These are phyloP conservation scores for Suillus tomentosus DNA, from an alignment of 768 basidiomycete genomes.

Conservation along the genomic window DNA sequence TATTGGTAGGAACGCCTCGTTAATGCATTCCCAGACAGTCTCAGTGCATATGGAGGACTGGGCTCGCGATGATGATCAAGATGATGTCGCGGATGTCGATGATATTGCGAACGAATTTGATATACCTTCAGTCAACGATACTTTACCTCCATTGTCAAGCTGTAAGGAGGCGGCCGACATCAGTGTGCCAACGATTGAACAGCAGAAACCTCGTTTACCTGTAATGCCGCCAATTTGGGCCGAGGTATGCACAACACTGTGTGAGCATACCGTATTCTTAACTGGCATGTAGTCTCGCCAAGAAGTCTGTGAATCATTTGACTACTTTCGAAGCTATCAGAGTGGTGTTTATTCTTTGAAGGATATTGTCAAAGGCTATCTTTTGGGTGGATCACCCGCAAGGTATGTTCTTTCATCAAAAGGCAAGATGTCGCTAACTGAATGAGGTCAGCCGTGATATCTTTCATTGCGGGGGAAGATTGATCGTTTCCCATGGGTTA, in stretches of 20 bases:
- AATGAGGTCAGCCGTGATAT: slow-evolving; percentile 57
- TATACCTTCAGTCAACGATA: slow-evolving; percentile 14
- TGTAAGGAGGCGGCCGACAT: not conserved
- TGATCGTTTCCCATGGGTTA: slow-evolving; percentile 87
- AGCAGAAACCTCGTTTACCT: slow-evolving; percentile 29
- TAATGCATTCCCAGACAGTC: not conserved
- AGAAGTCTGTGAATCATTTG: slow-evolving; percentile 80
- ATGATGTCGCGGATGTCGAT: slow-evolving; percentile 18
- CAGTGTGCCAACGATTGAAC: not conserved
- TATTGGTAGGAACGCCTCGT: slow-evolving; percentile 19
- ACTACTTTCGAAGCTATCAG: slow-evolving; percentile 71
- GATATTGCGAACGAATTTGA: slow-evolving; percentile 9
- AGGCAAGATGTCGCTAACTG: not conserved
- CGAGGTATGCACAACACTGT: slow-evolving; percentile 32
- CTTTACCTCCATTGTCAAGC: slow-evolving; percentile 19
- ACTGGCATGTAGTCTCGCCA: slow-evolving; percentile 62
- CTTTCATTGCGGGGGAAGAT: slow-evolving; percentile 61
- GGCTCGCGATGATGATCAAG: slow-evolving; percentile 26
- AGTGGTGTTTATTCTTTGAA: slow-evolving; percentile 72
- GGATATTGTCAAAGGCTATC: slow-evolving; percentile 70
- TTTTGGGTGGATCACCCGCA: slow-evolving; percentile 71
- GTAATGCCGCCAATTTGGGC: slow-evolving; percentile 46
- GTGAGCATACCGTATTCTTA: not conserved
- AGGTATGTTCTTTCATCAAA: slow-evolving; percentile 42
- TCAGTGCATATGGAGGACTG: slow-evolving; percentile 20